Conservation (phyloP, 768 basidiomycete species). For the Suillus weaverae region DNA sequence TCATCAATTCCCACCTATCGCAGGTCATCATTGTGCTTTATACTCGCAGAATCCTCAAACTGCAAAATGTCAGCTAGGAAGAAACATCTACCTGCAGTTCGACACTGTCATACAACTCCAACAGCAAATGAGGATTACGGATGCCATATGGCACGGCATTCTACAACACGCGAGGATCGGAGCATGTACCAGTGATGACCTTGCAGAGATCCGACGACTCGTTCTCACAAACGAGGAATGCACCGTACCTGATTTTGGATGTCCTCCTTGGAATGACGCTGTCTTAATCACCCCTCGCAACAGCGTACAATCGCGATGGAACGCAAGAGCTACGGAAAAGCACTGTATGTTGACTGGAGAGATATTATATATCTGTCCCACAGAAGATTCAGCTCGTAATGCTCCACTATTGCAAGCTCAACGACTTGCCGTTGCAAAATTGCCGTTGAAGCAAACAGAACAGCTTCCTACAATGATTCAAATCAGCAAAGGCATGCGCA, state of each 20-base stretch:
- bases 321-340: neutral
- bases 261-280: no score
- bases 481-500: no score
- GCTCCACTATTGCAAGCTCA: no score
- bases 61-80: slow-evolving; percentile 15
- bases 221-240: no score
- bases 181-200: neutral
- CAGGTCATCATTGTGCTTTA: slow-evolving; percentile 13
- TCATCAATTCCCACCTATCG: slow-evolving; percentile 30
- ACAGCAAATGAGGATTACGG: slow-evolving; percentile 36
- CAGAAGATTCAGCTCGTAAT: no score
- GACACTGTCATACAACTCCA: slow-evolving; percentile 35
- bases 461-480: no score
- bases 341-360: no score
- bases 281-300: neutral
- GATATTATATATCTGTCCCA: no score
- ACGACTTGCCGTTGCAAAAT: no score
- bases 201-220: neutral
- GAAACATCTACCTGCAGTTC: slow-evolving; percentile 30
- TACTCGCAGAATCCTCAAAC: slow-evolving; percentile 4
- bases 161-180: slow-evolving; percentile 22
- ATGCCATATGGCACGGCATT: slow-evolving; percentile 31
- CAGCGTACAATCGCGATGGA: neutral
- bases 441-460: no score
- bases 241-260: no score